A percentile compares a stretch with the other conserved stretches of the same genome.
phyloP scores from a whole-genome alignment of 495 filamentous ascomycete genomes.

The Hyaloscypha variabilis region DNA sequence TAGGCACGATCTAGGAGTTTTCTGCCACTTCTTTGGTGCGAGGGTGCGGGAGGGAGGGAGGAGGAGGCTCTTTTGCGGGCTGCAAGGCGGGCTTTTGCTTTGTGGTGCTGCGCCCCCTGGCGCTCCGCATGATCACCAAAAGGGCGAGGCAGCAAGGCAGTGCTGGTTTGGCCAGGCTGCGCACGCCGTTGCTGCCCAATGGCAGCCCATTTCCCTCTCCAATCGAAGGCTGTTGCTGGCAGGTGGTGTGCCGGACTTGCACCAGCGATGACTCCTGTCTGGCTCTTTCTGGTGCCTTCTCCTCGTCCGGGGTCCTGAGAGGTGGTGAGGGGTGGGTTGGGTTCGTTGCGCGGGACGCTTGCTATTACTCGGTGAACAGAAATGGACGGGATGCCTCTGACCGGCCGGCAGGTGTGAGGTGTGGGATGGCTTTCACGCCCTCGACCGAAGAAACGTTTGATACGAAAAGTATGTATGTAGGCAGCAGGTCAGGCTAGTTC shows the following conservation, averaged over 20 bases:
- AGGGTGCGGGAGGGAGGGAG: too few relatives aligned
- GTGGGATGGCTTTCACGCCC: slow-evolving; percentile 8
- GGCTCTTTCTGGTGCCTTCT: slow-evolving; percentile 9
- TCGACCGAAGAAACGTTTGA: not conserved
- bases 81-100: slow-evolving; percentile 11
- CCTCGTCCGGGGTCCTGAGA: not conserved
- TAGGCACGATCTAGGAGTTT: slow-evolving; percentile 3
- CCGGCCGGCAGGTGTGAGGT: slow-evolving; percentile 7
- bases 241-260: slow-evolving; percentile 7
- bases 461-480: slow-evolving; percentile 11
- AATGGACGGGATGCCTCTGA: not conserved
- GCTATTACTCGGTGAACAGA: slow-evolving; percentile 27
- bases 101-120: slow-evolving; percentile 7
- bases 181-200: not conserved
- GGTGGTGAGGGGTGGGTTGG: not conserved
- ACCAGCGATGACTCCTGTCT: slow-evolving; percentile 19
- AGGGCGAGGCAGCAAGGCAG: slow-evolving; percentile 20
- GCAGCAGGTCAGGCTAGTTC: slow-evolving; percentile 20
- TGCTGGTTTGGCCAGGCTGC: slow-evolving; percentile 4
- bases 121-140: slow-evolving; percentile 7
- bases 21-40: not conserved
- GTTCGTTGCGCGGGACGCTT: not conserved
- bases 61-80: not conserved
- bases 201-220: not conserved
- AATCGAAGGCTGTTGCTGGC: not conserved